Base-by-base conservation (phyloP, 208 protist genomes). In the Herpetomonas tarakana region DNA sequence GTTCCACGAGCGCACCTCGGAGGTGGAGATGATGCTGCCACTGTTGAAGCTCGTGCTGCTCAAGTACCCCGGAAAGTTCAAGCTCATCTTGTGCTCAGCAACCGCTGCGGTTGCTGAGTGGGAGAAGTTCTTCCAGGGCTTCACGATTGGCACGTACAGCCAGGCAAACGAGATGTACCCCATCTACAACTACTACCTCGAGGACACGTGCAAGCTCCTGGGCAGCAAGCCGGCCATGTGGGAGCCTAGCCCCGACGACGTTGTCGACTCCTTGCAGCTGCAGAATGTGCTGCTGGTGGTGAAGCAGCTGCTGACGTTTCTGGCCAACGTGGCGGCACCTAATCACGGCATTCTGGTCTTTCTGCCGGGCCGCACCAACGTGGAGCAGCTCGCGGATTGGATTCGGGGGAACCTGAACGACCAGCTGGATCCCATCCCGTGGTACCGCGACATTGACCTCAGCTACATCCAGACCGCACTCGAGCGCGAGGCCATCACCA, bases 1-100 rank as follows among this genome's bases (percentile, higher is more conserved):
- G 68, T 92, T 97, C 50, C 94, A 98, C 69, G 94, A 98, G 78
- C 77, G 94, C 25, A 98, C 95, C 3, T 84, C 99, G 0, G 91
- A 97, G 58, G 83, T 85, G 24, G 92, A 98, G 71, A 83, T 97
- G 19, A 81, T 97, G 21, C 59, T 98, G 25, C 65, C 92, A 16
- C 64, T 97, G 47, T 73, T 98, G 45, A 94, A 94, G 71, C 51
- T 98, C 26, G 69, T 75, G 47, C 79, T 92, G 49, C 47, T 67
- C 41, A 76, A 75, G 28, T 59, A 86, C 58, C 79, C 82, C 1
- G 74, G 78, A 18, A 78, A 74, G 51, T 75, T 91, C 54, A 90
- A 91, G 58, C 57, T 95, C 35, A 81, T 98, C 30, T 69, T 98
- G 7, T 95, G 93, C 76, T 93, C 81, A 30, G 95, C 95, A 12